phyloP scores from a whole-genome alignment of 768 basidiomycete genomes.

The Tephrocybe sp. region DNA sequence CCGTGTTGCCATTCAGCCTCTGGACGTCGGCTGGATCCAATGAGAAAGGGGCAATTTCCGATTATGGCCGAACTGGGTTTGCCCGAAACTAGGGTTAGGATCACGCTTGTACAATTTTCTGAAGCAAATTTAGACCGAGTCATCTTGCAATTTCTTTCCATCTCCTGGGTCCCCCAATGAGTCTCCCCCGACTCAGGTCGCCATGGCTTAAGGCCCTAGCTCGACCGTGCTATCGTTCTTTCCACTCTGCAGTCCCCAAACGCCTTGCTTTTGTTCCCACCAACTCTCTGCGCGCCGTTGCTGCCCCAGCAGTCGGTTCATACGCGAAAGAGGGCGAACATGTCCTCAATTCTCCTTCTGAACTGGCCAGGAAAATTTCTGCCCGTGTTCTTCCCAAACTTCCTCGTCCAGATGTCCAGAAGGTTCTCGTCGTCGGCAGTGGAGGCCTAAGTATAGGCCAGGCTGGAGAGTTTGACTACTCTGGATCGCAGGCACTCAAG shows the following conservation, averaged over 20 bases:
- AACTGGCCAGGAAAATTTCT: constrained; percentile 89
- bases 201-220: constrained; percentile 34
- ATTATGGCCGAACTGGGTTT: constrained; percentile 6
- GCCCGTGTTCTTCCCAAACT: constrained; percentile 93
- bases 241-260: constrained; percentile 45
- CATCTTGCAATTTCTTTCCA: constrained; percentile 13
- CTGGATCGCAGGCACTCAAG: constrained; percentile 98
- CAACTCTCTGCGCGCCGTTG: constrained; percentile 60
- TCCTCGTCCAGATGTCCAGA: constrained; percentile 87
- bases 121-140: constrained; percentile 18
- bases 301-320: constrained; percentile 73
- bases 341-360: constrained; percentile 91
- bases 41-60: constrained; percentile 1
- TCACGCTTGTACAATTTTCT: constrained; percentile 4
- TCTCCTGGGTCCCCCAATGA: constrained; percentile 30
- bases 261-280: constrained; percentile 46
- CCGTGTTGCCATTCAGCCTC: background rate
- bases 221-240: constrained; percentile 41
- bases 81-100: constrained; percentile 14
- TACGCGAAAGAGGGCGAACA: constrained; percentile 69
- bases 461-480: constrained; percentile 99
- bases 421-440: constrained; percentile 94
- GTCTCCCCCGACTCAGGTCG: constrained; percentile 42
- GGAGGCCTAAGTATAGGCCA: constrained; percentile 98
- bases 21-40: constrained; percentile 9